These are phyloP conservation scores for Ambrosiella xylebori DNA, from an alignment of 2,329 filamentous ascomycete species.

Conservation along the genomic window DNA sequence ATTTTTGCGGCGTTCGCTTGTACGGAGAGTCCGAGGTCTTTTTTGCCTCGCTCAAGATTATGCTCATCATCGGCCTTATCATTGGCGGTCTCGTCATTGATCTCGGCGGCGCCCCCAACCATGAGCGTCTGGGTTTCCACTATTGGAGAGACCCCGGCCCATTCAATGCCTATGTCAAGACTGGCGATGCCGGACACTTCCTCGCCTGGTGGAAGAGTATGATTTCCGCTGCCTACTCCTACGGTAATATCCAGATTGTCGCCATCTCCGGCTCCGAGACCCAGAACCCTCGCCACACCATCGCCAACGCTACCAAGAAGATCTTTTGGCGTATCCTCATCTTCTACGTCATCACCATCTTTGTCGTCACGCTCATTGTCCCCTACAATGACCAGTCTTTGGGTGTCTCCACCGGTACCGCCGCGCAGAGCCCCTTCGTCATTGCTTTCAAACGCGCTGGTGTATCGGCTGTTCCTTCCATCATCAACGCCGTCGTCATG, in stretches of 20 bases:
- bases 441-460: constrained; percentile 15
- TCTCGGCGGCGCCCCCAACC: constrained; percentile 23
- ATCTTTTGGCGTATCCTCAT: constrained; percentile 17
- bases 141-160: constrained; percentile 29
- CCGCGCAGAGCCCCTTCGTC: constrained; percentile 17
- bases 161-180: constrained; percentile 22
- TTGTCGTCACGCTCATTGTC: constrained; percentile 17
- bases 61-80: constrained; percentile 26
- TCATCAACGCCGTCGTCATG: constrained; percentile 17
- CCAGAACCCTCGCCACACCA: constrained; percentile 16
- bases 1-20: constrained; percentile 24
- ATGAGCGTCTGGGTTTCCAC: constrained; percentile 24
- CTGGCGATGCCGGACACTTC: constrained; percentile 22
- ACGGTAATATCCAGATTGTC: constrained; percentile 17
- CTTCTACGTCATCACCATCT: constrained; percentile 17
- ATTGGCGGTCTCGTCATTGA: constrained; percentile 23
- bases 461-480: constrained; percentile 14
- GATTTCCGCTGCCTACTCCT: constrained; percentile 24
- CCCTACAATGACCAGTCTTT: constrained; percentile 16
- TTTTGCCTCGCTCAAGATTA: constrained; percentile 28
- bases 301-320: constrained; percentile 16
- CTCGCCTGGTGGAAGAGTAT: constrained; percentile 25
- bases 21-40: constrained; percentile 33
- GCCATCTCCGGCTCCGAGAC: constrained; percentile 16
- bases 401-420: constrained; percentile 3